Evolutionary conservation across 2,329 filamentous ascomycete species (phyloP), one percentile per base, ranked within the genome.

Genomic region (Paecilomyces niveus): DNA sequence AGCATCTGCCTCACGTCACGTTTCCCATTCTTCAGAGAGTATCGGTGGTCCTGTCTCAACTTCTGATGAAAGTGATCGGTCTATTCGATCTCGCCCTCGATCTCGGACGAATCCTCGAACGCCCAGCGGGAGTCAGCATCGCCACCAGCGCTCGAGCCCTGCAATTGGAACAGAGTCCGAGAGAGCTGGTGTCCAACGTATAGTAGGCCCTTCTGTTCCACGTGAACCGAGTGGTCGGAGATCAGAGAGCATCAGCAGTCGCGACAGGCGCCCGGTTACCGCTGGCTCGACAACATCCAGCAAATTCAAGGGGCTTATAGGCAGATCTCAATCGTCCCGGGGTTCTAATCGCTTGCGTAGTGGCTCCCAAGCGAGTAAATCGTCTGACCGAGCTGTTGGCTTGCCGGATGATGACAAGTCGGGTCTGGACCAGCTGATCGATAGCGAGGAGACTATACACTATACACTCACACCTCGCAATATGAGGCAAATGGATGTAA

Each of bases 391-490:
- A 5, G 70, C 65, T 45, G 66, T 61, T 35, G 70, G 70, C 22
- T 70, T 70, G 18, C 57, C 63, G 26, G 67, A 67, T 6, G 83
- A 84, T 53, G 83, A 87, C 59, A 83, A 87, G 54, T 83, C 84
- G 9, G 84, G 89, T 65, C 88, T 94, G 67, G 90, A 94, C 68
- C 83, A 92, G 65, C 79, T 93, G 55, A 92, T 94, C 62, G 85
- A 89, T 58, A 92, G 89, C 71, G 88, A 91, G 65, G 85, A 92
- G 69, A 93, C 90, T 1, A 86, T 93, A 51, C 89, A 90, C 65
- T 93, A 89, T 70, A 93, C 90, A 1, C 79, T 93, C 29, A 94
- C 90, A 0, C 89, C 90, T 0, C 86, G 89, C 68, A 89, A 82
- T 64, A 90, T 93, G 83, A 86, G 89, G 61, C 83, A 89, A 63